phyloP scores from a whole-genome alignment of 2,329 filamentous ascomycete genomes.

The Sporothrix brunneoviolacea region DNA sequence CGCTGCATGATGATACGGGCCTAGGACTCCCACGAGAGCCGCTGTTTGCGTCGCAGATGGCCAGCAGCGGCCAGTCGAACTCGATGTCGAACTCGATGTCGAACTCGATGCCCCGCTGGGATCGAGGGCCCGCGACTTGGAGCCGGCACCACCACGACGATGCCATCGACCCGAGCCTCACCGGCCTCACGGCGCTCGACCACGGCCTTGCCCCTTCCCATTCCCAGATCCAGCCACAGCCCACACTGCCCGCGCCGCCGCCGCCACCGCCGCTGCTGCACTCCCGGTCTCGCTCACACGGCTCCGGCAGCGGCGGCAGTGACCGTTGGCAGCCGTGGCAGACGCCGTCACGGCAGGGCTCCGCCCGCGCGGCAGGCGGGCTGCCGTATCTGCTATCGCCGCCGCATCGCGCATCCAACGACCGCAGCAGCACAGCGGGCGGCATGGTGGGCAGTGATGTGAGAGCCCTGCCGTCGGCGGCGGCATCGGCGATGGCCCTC shows the following conservation, averaged over 20 bases:
- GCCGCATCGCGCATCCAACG: too few species aligned
- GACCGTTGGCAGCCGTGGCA: not conserved
- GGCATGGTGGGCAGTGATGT: too few species aligned
- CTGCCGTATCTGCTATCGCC: too few species aligned
- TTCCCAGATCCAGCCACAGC: not conserved
- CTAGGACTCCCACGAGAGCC: not conserved
- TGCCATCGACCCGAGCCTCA: not conserved
- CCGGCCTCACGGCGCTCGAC: not conserved
- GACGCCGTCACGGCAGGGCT: too few species aligned
- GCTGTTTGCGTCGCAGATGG: not conserved
- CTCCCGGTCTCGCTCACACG: too few species aligned
- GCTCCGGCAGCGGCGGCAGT: not conserved
- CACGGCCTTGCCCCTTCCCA: too few species aligned
- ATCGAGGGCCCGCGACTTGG: not conserved
- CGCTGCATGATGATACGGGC: not conserved
- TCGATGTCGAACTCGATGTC: not conserved
- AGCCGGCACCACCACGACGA: not conserved
- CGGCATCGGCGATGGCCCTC: not conserved
- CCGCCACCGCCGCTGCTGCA: too few species aligned
- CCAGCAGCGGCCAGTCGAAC: too few species aligned
- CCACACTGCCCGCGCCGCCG: too few species aligned
- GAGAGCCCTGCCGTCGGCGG: not conserved
- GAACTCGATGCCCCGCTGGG: not conserved
- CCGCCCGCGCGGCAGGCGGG: too few species aligned
- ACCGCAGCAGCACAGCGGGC: too few species aligned